Base-by-base conservation (phyloP, 805 yeast genomes). In the Saccharomycopsis malanga region DNA sequence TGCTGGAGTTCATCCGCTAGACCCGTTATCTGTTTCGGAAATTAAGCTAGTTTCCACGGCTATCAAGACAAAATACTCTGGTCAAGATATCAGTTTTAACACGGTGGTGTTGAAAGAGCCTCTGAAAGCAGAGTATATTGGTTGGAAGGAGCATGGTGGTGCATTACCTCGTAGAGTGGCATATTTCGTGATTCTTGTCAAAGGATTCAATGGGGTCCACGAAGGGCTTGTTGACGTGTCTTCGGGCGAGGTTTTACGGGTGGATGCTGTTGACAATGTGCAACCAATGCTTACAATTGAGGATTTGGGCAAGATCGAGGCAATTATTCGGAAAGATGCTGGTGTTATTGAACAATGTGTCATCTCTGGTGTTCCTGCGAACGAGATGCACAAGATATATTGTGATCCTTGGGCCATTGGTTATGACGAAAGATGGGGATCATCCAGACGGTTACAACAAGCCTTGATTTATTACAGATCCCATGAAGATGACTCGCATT, bases 401-500 rank as follows among this genome's bases (percentile, higher is more conserved):
- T 78, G 83, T 66, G 83, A 79, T 59, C 81, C 83, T 44, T 78
- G 83, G 83, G 75, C 83, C 27, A 78, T 79, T 58, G 84, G 84
- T 41, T 79, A 75, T 58, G 85, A 79, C 60, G 83, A 76, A 67
- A 73, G 91, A 66, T 83, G 87, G 84, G 91, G 91, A 38, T 76
- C 83, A 39, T 71, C 77, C 42, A 73, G 76, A 62, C 73, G 93
- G 66, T 72, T 83, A 53, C 91, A 83, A 65, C 93, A 83, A 65
- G 89, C 89, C 36, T 72, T 84, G 63, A 73, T 84, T 73, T 83
- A 81, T 70, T 84, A 81, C 74, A 74, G 88, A 68, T 69, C 78
- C 12, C 69, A 79, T 60, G 87, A 80, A 65, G 86, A 83, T 61
- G 93, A 83, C 63, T 81, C 87, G 38, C 82, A 78, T 61, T 78